Evolutionary conservation across 2,329 filamentous ascomycete species (phyloP).

Genomic region (Lasiodiplodia gonubiensis): DNA sequence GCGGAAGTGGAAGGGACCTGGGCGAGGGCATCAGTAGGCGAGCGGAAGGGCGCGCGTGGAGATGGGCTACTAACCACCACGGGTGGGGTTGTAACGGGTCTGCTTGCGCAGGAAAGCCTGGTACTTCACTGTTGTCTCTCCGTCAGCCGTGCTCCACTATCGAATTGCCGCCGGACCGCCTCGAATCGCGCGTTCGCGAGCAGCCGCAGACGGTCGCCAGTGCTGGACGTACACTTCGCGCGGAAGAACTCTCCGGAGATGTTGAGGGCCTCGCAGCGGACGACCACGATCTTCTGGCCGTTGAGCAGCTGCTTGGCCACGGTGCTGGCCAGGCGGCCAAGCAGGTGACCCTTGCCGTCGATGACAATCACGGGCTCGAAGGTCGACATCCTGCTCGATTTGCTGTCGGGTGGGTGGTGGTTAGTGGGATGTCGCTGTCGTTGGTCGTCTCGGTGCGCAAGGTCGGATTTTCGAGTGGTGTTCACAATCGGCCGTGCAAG

Average conservation of each 20-base stretch:
- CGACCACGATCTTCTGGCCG: constrained; percentile 99
- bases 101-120: constrained; percentile 99
- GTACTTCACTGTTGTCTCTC: constrained; percentile 86
- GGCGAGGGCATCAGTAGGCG: constrained; percentile 36
- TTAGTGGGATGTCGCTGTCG: constrained; percentile 30
- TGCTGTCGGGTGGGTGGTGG: constrained; percentile 29
- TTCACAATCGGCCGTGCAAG: constrained; percentile 24
- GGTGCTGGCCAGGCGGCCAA: constrained; percentile 97
- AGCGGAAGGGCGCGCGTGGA: constrained; percentile 20
- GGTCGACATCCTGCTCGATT: constrained; percentile 63
- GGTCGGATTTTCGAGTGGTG: constrained; percentile 26
- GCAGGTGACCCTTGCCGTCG: constrained; percentile 99
- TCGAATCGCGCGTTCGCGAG: constrained; percentile 3
- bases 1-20: constrained; percentile 99
- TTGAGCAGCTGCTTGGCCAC: constrained; percentile 99
- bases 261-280: constrained; percentile 99
- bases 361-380: constrained; percentile 84
- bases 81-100: constrained; percentile 99
- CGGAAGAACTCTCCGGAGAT: constrained; percentile 99
- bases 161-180: constrained; percentile 13
- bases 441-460: constrained; percentile 28
- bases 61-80: constrained; percentile 75
- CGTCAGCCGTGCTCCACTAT: constrained; percentile 55
- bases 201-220: constrained; percentile 2
- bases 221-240: constrained; percentile 88